Evolutionary conservation across 2,329 filamentous ascomycete species (phyloP), one percentile per base, ranked within the genome.

Genomic region (Zasmidium citrigriseum): DNA sequence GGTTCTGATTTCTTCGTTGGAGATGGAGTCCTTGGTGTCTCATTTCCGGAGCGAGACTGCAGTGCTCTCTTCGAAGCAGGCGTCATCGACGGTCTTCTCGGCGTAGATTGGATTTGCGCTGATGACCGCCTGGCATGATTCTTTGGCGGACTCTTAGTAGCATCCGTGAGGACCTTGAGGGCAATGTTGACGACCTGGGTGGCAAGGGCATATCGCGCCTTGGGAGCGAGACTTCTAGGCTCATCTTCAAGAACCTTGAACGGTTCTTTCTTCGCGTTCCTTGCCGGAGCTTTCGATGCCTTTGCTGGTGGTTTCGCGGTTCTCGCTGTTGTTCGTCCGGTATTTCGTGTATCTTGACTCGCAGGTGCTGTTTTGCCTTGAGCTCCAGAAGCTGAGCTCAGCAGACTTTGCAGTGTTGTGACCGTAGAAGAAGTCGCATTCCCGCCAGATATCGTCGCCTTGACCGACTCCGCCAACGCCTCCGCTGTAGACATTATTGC

Each of bases 111-210:
- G 48, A 18, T 10, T 44, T n/a, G 21, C 24, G 27, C 34, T 48
- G 34, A 25, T 1, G 46, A 45, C 22, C 27, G 24, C 34, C 23
- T 50, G 22, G 51, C 7, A 48, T 51, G 24, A 9, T 10, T 53
- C 14, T 50, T 44, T 10, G 25, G 11, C 61, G 24, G 24, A 1
- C 77, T 73, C 70, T 87, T 91, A 20, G 86, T 79, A 0, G 86
- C 86, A 56, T 89, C 86, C n/a, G 82, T 81, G 2, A 93, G 80
- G 10, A 83, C 80, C 68, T 89, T 91, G 41, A 93, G 78, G 1
- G 86, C 82, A 5, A 80, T 78, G 70, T 93, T 93, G 67, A 91
- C 85, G 34, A 91, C 80, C 61, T 91, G 84, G 0, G 89, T 91
- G 12, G 89, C 89, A 34, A 93, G 76, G 46, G 84, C 79, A 52